phyloP scores from a whole-genome alignment of 1,284 basidiomycete genomes.

The Irpex sp. region DNA sequence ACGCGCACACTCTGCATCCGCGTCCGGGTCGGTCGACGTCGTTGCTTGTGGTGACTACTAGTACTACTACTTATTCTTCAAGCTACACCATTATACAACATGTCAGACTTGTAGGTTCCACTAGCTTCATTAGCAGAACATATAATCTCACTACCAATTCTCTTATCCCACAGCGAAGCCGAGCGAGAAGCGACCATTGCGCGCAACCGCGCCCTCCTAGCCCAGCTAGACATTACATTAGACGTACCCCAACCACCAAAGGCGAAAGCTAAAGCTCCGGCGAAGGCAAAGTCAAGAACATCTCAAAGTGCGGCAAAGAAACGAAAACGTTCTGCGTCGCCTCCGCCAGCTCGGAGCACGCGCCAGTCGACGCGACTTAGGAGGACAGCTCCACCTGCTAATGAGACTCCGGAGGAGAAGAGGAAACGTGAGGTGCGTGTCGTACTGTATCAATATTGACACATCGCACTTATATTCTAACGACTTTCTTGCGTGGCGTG shows the following conservation, averaged over 20 bases:
- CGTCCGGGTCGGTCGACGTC: too few species aligned
- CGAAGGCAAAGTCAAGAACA: constrained; percentile 48
- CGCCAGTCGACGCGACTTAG: constrained; percentile 61
- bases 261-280: constrained; percentile 10
- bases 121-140: neutral
- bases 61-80: neutral
- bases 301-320: constrained; percentile 53
- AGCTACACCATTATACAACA: neutral
- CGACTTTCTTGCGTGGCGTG: neutral
- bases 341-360: constrained; percentile 34
- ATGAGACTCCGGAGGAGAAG: constrained; percentile 60
- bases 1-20: neutral
- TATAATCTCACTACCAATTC: neutral
- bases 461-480: neutral
- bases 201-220: constrained; percentile 66
- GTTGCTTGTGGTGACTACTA: neutral
- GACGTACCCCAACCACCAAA: constrained; percentile 30
- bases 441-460: neutral
- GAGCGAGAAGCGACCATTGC: constrained; percentile 76
- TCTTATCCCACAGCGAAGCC: constrained; percentile 45
- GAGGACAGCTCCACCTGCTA: constrained; percentile 38
- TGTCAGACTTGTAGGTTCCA: constrained; percentile 12
- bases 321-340: constrained; percentile 38
- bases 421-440: constrained; percentile 55
- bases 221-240: constrained; percentile 61